Base-by-base conservation (phyloP, 257 asterid genomes). In the Plantago major region DNA sequence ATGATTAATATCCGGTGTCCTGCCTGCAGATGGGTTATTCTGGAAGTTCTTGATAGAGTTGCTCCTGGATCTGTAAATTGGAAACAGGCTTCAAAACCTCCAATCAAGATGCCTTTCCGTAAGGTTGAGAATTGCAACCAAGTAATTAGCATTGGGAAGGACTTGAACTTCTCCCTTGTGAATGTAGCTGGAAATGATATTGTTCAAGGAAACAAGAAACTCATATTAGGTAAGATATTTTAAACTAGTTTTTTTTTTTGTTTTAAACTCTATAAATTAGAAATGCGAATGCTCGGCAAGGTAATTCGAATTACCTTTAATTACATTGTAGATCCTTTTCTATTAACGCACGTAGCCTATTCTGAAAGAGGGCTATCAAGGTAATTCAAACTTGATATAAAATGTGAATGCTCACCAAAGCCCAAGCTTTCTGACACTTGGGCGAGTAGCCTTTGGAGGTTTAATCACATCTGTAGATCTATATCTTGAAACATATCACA, bases 131-230 rank as follows among this genome's bases (percentile, higher is more conserved):
- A 89, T 57, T 82, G 94, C 82, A 89, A 89, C 83, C 95, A 89
- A 84, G 95, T 84, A 15, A 67, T 89, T 63, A 76, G 91, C 38
- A 81, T 89, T 58, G 95, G 95, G 72, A 89, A 86, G 75, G 81
- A 78, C 26, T 73, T 89, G 68, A 83, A 84, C 71, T 82, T 89
- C 74, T 86, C 97, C 47, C 95, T 89, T 10, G 97, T 89, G 58
- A 89, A 89, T 74, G 90, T 89, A 19, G 97, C 97, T 48, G 97
- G 97, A 75, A 84, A 84, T 60, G 97, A 86, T 72, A 79, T 89
- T 38, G 91, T 89, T 62, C 95, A 89, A 73, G 97, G 97, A 81
- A 89, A 89, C 79, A 89, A 89, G 85, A 86, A 89, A 84, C 94
- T 89, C 66, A 82, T 86, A 66, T 66, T 89, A 73, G 95, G 97